These are phyloP conservation scores for Retiboletus flavoniger DNA, from an alignment of 1,284 basidiomycete species.

Conservation along the genomic window DNA sequence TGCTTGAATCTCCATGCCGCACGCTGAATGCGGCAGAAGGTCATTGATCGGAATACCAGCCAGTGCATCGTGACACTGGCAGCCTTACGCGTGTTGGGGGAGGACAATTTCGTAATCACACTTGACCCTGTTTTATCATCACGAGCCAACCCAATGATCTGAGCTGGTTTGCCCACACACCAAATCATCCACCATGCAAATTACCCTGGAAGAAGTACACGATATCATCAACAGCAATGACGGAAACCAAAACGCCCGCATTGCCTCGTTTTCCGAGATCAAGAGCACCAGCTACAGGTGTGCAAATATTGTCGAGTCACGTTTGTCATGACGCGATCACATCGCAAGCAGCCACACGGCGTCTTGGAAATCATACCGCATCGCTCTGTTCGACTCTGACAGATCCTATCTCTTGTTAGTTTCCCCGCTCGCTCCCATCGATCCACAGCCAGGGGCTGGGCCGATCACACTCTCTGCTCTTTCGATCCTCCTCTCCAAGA, in stretches of 20 bases:
- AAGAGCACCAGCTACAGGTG: conserved; percentile 29
- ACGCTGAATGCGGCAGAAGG: no score
- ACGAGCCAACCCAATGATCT: not conserved
- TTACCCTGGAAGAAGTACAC: conserved; percentile 21
- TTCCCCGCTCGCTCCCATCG: conserved; percentile 6
- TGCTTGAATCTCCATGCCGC: no score
- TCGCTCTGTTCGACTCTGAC: conserved; percentile 17
- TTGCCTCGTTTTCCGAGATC: conserved; percentile 24
- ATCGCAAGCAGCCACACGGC: conserved; percentile 19
- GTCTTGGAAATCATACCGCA: conserved; percentile 20
- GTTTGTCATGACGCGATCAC: not conserved
- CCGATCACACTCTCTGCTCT: conserved; percentile 25
- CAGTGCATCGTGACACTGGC: no score
- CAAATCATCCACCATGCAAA: conserved; percentile 11
- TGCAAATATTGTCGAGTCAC: not conserved
- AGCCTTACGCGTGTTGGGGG: no score
- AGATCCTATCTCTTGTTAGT: conserved; percentile 27
- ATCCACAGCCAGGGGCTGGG: not conserved
- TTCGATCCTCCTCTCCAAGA: conserved; percentile 21
- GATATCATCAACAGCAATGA: conserved; percentile 26
- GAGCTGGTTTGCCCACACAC: no score
- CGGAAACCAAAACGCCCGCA: conserved; percentile 3
- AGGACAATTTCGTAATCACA: no score
- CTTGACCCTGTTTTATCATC: not conserved
- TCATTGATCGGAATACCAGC: no score